phyloP scores from a whole-genome alignment of 306 rosid genomes.

The Neltuma alba region DNA sequence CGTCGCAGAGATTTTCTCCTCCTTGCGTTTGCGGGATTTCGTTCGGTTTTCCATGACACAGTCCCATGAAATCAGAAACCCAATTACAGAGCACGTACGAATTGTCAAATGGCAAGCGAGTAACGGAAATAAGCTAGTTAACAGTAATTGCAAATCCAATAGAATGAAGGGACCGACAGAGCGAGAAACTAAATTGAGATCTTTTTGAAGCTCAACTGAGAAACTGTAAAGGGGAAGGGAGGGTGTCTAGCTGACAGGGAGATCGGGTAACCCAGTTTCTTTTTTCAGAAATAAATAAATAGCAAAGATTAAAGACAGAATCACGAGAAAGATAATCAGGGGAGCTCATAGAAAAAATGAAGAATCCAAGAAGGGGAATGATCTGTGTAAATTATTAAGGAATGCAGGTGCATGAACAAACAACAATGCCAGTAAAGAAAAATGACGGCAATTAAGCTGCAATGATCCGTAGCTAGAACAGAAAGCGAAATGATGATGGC shows the following conservation, averaged over 20 bases:
- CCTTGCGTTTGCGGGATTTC: slow-evolving; percentile 34
- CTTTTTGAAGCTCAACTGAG: neutral
- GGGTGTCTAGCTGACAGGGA: neutral
- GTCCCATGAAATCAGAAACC: slow-evolving; percentile 47
- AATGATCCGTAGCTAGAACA: slow-evolving; percentile 31
- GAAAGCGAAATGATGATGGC: slow-evolving; percentile 38
- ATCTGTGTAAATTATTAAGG: slow-evolving; percentile 16
- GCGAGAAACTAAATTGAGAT: slow-evolving; percentile 12
- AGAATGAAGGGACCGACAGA: neutral
- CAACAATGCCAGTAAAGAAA: slow-evolving; percentile 12
- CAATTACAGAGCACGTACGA: neutral
- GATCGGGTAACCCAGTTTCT: neutral
- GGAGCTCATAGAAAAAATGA: neutral
- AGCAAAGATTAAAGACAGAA: slow-evolving; percentile 14
- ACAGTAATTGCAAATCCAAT: neutral
- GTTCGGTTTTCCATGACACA: slow-evolving; percentile 48
- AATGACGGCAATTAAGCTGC: slow-evolving; percentile 14
- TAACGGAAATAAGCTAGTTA: slow-evolving; percentile 3
- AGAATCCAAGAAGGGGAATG: slow-evolving; percentile 29
- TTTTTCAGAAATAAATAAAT: neutral
- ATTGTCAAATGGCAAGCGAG: neutral
- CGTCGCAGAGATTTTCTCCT: slow-evolving; percentile 22
- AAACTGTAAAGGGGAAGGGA: neutral
- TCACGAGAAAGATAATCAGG: slow-evolving; percentile 4
- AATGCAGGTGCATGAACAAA: slow-evolving; percentile 32